Base-by-base conservation (phyloP, 768 basidiomycete species). In the Neoboletus magnificus region DNA sequence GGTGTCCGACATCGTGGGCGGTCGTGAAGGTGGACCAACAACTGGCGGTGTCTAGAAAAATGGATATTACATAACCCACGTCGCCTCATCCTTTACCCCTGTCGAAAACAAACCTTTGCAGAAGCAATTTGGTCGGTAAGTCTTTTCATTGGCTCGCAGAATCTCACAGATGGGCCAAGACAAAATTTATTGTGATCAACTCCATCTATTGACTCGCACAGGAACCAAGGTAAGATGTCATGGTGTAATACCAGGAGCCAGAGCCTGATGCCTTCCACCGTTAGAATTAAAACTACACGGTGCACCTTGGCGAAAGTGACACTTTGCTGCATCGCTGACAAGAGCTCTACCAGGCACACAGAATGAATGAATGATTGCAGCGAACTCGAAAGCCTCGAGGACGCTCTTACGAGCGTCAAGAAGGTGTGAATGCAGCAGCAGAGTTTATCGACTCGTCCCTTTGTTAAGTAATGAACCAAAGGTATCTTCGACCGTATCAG, bases 1-100 rank as follows among this genome's bases (percentile, higher is more conserved):
- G 35, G 71, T 58, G 66, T 66, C 67, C 59, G 72, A 70, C 77
- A 79, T 77, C 44, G 65, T 61, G 44, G 55, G 30, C 13, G 30
- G 64, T 63, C 33, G 47, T 50, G 23, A 62, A 53, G 51, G 41
- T 39, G 37, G 25, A 48, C 25, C 13, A 3, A 3, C 1, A 13
- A 12, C 8, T 4, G 20, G 52, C 18, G 32, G 25, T 22, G 35
- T 13, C 22, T 4, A 3, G 27, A 27, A 59, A 56, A 62, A 42
- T 18, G 18, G 12, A 13, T 3, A 35, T 66, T 59, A 64, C 23
- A 35, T 64, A 62, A 65, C 22, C 50, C 15, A 8, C 6, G 12
- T 18, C 36, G 1, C 4, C 11, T 1, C 1, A 10, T 30, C 30
- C n/a, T n/a, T 27, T 32, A 32, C 33, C 33, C 33, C 33, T 33